Conservation (phyloP, 176 grass and related monocot species). For the Oryza glumipatula region DNA sequence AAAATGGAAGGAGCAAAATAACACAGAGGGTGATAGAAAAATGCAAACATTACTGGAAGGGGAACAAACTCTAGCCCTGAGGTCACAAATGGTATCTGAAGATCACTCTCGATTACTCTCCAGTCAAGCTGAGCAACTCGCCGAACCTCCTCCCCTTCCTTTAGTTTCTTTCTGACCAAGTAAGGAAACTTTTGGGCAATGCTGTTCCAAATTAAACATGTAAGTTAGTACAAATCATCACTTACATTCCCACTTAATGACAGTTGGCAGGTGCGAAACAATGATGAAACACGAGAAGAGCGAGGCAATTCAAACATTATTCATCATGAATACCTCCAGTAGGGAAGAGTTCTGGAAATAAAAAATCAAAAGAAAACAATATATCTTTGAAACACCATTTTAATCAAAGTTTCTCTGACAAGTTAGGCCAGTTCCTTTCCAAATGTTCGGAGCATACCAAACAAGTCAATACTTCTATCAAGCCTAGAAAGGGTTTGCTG, state of each 20-base stretch:
- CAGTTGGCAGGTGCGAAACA: not conserved
- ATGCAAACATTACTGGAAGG: constrained; percentile 61
- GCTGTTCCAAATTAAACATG: constrained; percentile 58
- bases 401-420: not conserved
- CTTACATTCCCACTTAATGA: not conserved
- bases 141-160: constrained; percentile 79
- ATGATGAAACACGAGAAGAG: not conserved
- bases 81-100: constrained; percentile 68
- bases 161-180: constrained; percentile 78
- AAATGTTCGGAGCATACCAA: not conserved
- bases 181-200: constrained; percentile 84
- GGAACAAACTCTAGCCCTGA: constrained; percentile 92
- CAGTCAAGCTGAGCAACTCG: constrained; percentile 93
- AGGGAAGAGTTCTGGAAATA: not conserved
- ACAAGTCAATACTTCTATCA: not conserved
- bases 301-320: not conserved
- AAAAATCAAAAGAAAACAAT: not conserved
- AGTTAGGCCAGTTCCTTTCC: not conserved
- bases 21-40: constrained; percentile 15
- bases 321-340: not conserved
- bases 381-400: not conserved
- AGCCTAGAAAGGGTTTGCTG: constrained; percentile 4
- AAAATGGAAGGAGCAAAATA: constrained; percentile 27
- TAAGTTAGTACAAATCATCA: constrained; percentile 35
- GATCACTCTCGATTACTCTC: constrained; percentile 79